These are phyloP conservation scores for Boletus barrowsii DNA, from an alignment of 768 basidiomycete species.

Conservation along the genomic window DNA sequence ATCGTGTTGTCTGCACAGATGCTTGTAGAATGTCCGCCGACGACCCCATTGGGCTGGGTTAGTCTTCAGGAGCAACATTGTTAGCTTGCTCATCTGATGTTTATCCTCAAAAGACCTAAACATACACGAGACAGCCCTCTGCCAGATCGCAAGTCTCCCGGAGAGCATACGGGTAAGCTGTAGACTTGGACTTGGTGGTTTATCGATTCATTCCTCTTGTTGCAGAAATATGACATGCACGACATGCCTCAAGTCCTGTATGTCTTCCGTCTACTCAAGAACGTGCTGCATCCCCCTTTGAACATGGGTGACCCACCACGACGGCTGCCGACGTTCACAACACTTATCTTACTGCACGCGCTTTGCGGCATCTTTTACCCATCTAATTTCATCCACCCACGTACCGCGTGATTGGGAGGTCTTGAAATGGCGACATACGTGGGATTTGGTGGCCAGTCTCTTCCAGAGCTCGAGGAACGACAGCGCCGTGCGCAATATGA, in stretches of 20 bases:
- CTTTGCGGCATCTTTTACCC: slow-evolving; percentile 83
- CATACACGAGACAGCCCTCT: slow-evolving; percentile 59
- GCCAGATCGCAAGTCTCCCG: slow-evolving; percentile 61
- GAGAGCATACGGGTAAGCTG: slow-evolving; percentile 58
- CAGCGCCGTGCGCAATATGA: slow-evolving; percentile 45
- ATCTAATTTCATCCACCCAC: slow-evolving; percentile 82
- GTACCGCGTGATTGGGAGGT: slow-evolving; percentile 84
- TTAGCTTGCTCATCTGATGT: slow-evolving; percentile 67
- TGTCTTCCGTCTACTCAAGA: slow-evolving; percentile 48
- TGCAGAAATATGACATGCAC: slow-evolving; percentile 62
- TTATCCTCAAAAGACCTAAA: slow-evolving; percentile 63
- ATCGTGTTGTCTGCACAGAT: slow-evolving; percentile 63
- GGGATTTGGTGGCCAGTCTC: slow-evolving; percentile 82
- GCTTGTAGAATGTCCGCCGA: slow-evolving; percentile 55
- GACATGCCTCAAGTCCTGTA: slow-evolving; percentile 74
- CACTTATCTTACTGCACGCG: slow-evolving; percentile 81
- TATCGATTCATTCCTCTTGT: background rate
- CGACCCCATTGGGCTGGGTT: slow-evolving; percentile 70
- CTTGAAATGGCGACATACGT: slow-evolving; percentile 77
- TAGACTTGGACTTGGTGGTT: background rate
- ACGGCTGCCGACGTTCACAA: slow-evolving; percentile 73
- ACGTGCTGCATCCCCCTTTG: slow-evolving; percentile 7
- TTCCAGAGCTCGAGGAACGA: slow-evolving; percentile 68
- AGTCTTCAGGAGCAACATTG: slow-evolving; percentile 76
- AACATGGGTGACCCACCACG: slow-evolving; percentile 52